Evolutionary conservation across 1,284 basidiomycete species (phyloP).

Genomic region (Rhizoctonia solani): DNA sequence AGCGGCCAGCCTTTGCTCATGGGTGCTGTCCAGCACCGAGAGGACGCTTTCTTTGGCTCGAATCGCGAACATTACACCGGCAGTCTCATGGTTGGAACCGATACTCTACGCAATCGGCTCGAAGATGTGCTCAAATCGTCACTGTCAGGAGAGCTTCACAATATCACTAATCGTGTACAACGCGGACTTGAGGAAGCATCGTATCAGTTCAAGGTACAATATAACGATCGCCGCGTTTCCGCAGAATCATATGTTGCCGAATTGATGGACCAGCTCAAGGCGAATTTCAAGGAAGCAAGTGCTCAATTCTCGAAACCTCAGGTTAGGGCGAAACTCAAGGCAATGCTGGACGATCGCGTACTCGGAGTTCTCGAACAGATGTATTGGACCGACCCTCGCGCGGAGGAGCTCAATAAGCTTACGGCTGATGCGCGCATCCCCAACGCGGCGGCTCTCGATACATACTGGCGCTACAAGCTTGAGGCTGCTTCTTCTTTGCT

Average conservation of each 20-base stretch:
- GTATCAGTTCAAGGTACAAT: slow-evolving; percentile 99
- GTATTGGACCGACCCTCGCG: slow-evolving; percentile 93
- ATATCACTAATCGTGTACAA: slow-evolving; percentile 95
- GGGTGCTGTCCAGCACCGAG: slow-evolving; percentile 66
- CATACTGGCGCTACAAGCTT: slow-evolving; percentile 95
- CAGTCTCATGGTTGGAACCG: slow-evolving; percentile 86
- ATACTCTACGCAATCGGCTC: slow-evolving; percentile 82
- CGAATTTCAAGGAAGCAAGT: slow-evolving; percentile 86
- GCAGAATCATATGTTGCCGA: slow-evolving; percentile 98
- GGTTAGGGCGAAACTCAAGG: slow-evolving; percentile 85
- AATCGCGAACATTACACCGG: slow-evolving; percentile 68
- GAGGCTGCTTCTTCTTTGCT: slow-evolving; percentile 89
- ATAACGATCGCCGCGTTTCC: slow-evolving; percentile 94
- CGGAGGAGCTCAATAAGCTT: slow-evolving; percentile 73
- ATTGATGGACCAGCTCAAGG: slow-evolving; percentile 91
- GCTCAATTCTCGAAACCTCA: slow-evolving; percentile 87
- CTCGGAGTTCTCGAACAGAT: slow-evolving; percentile 97
- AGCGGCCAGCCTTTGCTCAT: slow-evolving; percentile 42
- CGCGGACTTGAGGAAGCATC: slow-evolving; percentile 94
- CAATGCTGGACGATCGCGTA: slow-evolving; percentile 92
- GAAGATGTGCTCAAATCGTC: slow-evolving; percentile 98
- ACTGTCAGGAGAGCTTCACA: slow-evolving; percentile 94
- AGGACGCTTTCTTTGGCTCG: slow-evolving; percentile 79
- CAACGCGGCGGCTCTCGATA: slow-evolving; percentile 78
- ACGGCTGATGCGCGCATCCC: slow-evolving; percentile 69